These are phyloP conservation scores for Teunomyces pallodes DNA, from an alignment of 805 yeast genomes.

Conservation along the genomic window DNA sequence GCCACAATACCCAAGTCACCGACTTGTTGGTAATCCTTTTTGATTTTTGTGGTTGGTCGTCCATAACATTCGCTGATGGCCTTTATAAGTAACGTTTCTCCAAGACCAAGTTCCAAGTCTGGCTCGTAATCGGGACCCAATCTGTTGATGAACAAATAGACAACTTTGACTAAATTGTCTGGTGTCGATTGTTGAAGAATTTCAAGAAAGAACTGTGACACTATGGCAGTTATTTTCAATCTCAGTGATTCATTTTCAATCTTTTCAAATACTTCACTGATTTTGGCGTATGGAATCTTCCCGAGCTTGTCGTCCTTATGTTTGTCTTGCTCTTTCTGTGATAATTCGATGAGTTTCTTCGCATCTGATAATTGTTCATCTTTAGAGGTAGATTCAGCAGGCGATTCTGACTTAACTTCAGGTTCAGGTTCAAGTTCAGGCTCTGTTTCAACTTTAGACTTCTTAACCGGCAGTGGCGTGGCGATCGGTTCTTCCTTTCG, in stretches of 20 bases:
- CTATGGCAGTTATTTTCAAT: slow-evolving; percentile 71
- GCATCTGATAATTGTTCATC: slow-evolving; percentile 11
- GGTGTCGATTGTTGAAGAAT: slow-evolving; percentile 48
- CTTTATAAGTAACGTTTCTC: slow-evolving; percentile 84
- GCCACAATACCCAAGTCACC: slow-evolving; percentile 96
- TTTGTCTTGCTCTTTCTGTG: slow-evolving; percentile 9
- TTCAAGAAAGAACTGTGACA: slow-evolving; percentile 68
- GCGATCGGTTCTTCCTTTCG: neutral
- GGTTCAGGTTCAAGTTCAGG: neutral
- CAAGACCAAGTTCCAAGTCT: slow-evolving; percentile 89
- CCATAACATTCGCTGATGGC: slow-evolving; percentile 92
- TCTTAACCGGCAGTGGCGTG: neutral
- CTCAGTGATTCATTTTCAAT: slow-evolving; percentile 82
- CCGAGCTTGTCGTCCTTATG: slow-evolving; percentile 10
- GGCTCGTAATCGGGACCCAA: slow-evolving; percentile 93
- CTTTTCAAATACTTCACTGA: slow-evolving; percentile 68
- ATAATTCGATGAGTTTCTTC: slow-evolving; percentile 11
- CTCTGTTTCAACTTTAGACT: neutral
- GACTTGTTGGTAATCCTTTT: slow-evolving; percentile 66
- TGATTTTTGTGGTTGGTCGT: slow-evolving; percentile 65
- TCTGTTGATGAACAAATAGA: slow-evolving; percentile 83
- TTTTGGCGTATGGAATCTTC: slow-evolving; percentile 32
- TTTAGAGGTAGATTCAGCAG: neutral
- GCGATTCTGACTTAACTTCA: neutral
- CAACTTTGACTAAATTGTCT: slow-evolving; percentile 61